Conservation (phyloP, 768 basidiomycete genomes). For the Cystobasidium onofrii region DNA sequence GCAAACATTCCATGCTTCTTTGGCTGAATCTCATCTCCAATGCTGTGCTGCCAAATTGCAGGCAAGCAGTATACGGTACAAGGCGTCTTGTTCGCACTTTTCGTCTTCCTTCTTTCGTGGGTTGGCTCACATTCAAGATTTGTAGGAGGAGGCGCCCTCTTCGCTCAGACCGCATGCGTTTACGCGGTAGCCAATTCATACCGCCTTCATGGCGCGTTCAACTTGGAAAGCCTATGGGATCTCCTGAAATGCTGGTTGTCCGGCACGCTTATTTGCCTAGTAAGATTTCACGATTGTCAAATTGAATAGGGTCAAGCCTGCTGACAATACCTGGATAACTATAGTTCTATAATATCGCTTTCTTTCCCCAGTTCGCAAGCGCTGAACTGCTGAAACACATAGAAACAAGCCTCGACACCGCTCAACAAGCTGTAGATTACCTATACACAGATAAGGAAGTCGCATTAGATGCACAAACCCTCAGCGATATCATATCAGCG, state of each 20-base stretch:
- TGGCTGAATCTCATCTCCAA: background rate
- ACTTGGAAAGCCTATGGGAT: background rate
- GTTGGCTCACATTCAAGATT: background rate
- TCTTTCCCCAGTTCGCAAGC: background rate
- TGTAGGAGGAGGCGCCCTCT: background rate
- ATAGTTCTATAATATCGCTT: background rate
- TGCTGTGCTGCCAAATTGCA: background rate
- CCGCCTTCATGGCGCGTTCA: background rate
- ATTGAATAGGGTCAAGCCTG: too few species aligned
- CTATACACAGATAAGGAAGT: background rate
- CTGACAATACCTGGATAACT: background rate
- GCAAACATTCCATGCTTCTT: too few species aligned
- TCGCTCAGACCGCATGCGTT: background rate
- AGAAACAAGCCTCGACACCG: background rate
- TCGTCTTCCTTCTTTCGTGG: background rate
- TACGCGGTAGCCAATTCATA: background rate
- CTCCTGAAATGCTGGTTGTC: background rate
- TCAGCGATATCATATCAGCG: background rate
- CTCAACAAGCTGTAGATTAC: background rate
- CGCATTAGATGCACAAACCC: background rate
- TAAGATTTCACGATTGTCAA: background rate
- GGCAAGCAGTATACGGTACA: background rate
- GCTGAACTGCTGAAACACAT: background rate
- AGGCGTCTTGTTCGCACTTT: background rate
- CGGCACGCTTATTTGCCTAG: background rate